Evolutionary conservation across 2,329 filamentous ascomycete species (phyloP).

Genomic region (Penicillium occitanis): DNA sequence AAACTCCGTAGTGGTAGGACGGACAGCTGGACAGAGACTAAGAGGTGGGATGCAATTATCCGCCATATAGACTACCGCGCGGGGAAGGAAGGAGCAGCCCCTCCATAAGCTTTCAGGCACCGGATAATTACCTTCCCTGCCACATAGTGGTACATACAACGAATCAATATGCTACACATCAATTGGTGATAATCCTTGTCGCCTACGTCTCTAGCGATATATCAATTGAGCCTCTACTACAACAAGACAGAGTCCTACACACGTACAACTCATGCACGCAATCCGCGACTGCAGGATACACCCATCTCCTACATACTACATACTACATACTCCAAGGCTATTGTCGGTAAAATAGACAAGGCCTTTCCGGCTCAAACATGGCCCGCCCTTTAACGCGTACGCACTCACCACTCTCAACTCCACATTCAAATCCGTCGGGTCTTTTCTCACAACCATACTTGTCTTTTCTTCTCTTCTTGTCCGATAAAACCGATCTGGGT

Average conservation of each 20-base stretch:
- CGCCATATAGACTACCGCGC: not conserved
- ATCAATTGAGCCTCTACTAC: not conserved
- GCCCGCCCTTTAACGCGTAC: not conserved
- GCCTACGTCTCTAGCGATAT: not conserved
- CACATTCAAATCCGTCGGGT: not conserved
- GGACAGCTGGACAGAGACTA: not conserved
- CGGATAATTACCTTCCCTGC: not conserved
- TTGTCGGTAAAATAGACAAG: not conserved
- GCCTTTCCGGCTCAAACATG: not conserved
- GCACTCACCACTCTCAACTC: not conserved
- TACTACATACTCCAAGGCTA: not conserved
- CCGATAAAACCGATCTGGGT: not conserved
- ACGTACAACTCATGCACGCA: not conserved
- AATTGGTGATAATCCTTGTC: not conserved
- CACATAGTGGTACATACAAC: not conserved
- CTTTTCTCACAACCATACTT: not conserved
- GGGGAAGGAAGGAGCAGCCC: not conserved
- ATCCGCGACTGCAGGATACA: not conserved
- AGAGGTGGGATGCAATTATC: slow-evolving; percentile 6
- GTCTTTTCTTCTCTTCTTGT: not conserved
- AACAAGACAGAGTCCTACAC: not conserved
- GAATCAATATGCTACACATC: not conserved
- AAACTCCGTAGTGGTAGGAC: not conserved
- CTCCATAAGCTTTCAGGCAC: slow-evolving; percentile 5
- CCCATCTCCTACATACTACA: not conserved